phyloP scores from a whole-genome alignment of 2,329 filamentous ascomycete genomes.

The Lizonia empirigonia region DNA sequence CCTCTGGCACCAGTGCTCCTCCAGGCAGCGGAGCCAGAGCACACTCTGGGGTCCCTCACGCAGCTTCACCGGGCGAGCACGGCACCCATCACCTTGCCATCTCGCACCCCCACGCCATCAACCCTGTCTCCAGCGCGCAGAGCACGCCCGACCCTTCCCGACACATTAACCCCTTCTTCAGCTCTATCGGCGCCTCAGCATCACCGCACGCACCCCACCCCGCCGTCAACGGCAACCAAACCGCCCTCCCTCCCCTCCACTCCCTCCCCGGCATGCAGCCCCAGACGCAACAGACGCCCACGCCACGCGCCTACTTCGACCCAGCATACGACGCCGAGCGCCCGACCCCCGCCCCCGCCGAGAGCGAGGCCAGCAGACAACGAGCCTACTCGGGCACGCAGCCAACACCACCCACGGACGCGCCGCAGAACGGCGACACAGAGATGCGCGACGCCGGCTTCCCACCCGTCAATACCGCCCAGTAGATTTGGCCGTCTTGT shows the following conservation, averaged over 20 bases:
- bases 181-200: constrained; percentile 28
- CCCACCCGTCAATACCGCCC: constrained; percentile 41
- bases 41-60: constrained; percentile 12
- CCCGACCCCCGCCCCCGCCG: constrained; percentile 23
- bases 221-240: constrained; percentile 40
- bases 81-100: constrained; percentile 19
- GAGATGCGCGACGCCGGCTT: constrained; percentile 51
- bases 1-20: constrained; percentile 13
- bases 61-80: constrained; percentile 24
- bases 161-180: constrained; percentile 39
- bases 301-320: constrained; percentile 40
- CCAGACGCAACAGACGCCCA: constrained; percentile 21
- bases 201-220: constrained; percentile 29
- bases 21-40: constrained; percentile 2
- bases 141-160: constrained; percentile 47
- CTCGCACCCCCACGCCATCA: constrained; percentile 26
- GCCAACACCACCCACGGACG: constrained; percentile 24
- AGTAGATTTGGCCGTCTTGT: constrained; percentile 30
- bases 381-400: constrained; percentile 40
- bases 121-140: constrained; percentile 45
- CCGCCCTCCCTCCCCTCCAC: constrained; percentile 32
- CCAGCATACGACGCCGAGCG: constrained; percentile 42
- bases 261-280: constrained; percentile 36
- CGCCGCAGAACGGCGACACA: constrained; percentile 47
- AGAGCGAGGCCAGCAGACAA: constrained; percentile 30